These are phyloP conservation scores for Calonectria leucothoes DNA, from an alignment of 2,329 filamentous ascomycete genomes.

Conservation along the genomic window DNA sequence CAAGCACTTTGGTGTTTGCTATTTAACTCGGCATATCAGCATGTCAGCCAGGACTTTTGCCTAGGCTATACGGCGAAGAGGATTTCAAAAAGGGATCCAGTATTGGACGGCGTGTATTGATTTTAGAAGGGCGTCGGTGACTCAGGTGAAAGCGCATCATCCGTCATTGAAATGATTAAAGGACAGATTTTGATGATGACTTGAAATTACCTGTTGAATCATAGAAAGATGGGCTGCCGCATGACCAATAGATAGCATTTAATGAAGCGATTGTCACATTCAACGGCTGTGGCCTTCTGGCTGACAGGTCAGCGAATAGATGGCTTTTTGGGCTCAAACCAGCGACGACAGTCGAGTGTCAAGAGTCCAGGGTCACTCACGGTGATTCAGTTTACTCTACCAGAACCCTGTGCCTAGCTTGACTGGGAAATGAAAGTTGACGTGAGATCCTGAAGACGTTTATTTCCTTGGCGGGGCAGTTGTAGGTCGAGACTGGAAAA, in stretches of 20 bases:
- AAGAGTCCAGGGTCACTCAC: neutral
- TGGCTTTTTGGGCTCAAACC: too few relatives aligned
- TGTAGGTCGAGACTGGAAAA: too few relatives aligned
- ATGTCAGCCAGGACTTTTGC: neutral
- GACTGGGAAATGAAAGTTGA: neutral
- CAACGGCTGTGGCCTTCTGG: neutral
- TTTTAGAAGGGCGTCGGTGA: neutral
- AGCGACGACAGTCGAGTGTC: too few relatives aligned
- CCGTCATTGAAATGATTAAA: neutral
- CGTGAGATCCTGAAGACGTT: neutral
- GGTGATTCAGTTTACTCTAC: neutral
- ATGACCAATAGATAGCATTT: neutral
- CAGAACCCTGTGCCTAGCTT: neutral
- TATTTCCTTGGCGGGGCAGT: too few relatives aligned
- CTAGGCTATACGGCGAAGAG: neutral
- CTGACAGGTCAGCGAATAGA: neutral
- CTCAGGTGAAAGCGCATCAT: neutral
- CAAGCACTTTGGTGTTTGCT: constrained; percentile 26
- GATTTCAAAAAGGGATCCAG: constrained; percentile 3
- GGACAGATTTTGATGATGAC: neutral
- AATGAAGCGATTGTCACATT: neutral
- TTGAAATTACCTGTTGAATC: neutral
- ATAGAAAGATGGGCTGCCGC: neutral
- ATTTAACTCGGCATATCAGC: constrained; percentile 8
- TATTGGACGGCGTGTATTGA: constrained; percentile 5